Percentiles rank a stretch among this genome's conserved stretches.
phyloP scores from a whole-genome alignment of 208 protist species.

The Crithidia acanthocephali region DNA sequence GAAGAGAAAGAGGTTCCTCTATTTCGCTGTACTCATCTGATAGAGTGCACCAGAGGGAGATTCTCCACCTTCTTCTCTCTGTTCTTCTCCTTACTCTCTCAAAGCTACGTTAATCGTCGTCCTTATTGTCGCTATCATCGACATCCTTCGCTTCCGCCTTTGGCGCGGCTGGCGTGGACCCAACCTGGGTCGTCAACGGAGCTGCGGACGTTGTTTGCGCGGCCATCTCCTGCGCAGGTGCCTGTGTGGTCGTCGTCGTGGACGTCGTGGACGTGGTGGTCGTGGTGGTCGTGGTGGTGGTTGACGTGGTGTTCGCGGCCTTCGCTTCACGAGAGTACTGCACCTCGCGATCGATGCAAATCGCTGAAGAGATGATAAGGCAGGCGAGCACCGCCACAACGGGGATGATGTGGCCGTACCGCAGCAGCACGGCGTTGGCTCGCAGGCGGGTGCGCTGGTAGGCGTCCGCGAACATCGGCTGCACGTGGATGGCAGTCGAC shows the following conservation, averaged over 20 bases:
- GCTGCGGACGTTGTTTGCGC: no score
- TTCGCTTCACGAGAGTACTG: constrained; percentile 15
- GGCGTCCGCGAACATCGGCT: constrained; percentile 3
- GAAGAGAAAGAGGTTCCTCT: no score
- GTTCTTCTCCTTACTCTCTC: no score
- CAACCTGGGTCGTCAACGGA: no score
- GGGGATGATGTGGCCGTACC: constrained; percentile 48
- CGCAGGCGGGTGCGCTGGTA: constrained; percentile 24
- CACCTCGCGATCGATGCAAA: constrained; percentile 43
- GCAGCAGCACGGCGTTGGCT: constrained; percentile 37
- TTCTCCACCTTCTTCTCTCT: no score
- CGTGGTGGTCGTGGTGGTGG: constrained; percentile 5
- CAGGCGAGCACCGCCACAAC: constrained; percentile 36
- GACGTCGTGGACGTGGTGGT: constrained; percentile 9
- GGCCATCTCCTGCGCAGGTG: no score
- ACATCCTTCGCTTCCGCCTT: no score
- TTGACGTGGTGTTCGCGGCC: constrained; percentile 11
- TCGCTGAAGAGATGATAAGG: constrained; percentile 33
- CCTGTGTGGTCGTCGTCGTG: neutral
- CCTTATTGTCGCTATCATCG: no score
- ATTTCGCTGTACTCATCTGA: no score
- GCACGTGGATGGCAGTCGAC: constrained; percentile 22
- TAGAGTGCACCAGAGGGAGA: no score
- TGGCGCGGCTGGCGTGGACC: no score
- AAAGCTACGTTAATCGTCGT: no score